Base-by-base conservation (phyloP, 495 filamentous ascomycete species). In the Hypoxylon fuscum region DNA sequence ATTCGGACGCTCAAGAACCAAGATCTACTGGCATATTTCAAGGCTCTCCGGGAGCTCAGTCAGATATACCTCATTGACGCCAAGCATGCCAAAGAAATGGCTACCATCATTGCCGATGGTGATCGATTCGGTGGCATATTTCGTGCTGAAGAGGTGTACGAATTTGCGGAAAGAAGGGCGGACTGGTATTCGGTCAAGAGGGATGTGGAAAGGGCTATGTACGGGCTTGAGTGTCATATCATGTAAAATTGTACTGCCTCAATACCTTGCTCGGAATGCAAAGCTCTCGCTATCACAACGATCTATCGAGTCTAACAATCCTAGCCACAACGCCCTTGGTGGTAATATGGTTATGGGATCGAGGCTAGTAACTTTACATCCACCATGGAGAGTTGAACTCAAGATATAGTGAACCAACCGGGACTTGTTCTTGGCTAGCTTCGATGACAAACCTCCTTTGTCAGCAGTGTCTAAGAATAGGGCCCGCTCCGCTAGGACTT, bases 191-290 rank as follows among this genome's bases (percentile, higher is more conserved):
- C 84, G 50, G 90, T 99, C 3, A 89, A 88, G 77, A 83, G 83
- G 55, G 86, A 92, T 51, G 93, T 99, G 17, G 96, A 99, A 81
- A 88, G 90, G 76, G 93, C 92, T 18, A 96, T 98, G 96, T 98
- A 97, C 81, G 96, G 96, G 42, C 82, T 95, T 76, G 96, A 96
- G 42, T 98, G 95, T 71, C 74, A 64, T 35, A 72, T 94, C 44
- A 97, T 98, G 93, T 97, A 80, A 83, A 64, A 17, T 46, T 25
- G 15, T 31, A 45, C 31, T 23, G 14, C 29, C 34, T 42, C 21
- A 27, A 45, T 14, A n/a, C 22, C n/a, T 2, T 12, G 18, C 27
- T 21, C 5, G 42, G 47, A 29, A 38, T 35, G 14, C 23, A 6
- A n/a, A n/a, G 15, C 20, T 27, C n/a, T n/a, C n/a, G n/a, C n/a